A percentile compares a stretch with the other conserved stretches of the same genome.
Conservation (phyloP, 208 protist genomes). For the Crithidia thermophila region DNA sequence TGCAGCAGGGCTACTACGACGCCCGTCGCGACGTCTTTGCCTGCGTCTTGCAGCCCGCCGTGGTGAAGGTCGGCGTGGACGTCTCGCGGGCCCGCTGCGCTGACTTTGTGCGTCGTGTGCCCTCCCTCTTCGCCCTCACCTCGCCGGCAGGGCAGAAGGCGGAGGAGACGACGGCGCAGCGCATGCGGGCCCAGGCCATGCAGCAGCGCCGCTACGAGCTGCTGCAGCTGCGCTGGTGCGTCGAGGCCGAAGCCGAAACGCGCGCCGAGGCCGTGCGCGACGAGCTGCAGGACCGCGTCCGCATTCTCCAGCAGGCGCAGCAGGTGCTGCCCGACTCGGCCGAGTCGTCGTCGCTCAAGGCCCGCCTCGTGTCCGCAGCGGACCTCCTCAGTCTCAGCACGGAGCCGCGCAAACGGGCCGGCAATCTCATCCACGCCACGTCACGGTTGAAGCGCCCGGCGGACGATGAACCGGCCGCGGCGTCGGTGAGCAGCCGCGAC, state of each 20-base stretch:
- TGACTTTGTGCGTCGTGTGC: constrained; percentile 48
- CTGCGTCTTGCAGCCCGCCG: constrained; percentile 58
- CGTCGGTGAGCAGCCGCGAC: constrained; percentile 3
- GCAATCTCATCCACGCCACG: not conserved
- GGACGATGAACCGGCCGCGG: not conserved
- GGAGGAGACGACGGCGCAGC: constrained; percentile 43
- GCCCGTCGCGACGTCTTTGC: constrained; percentile 62
- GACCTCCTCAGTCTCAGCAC: constrained; percentile 5
- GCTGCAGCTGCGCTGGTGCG: constrained; percentile 39
- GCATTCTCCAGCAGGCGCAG: constrained; percentile 20
- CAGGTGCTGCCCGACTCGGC: not conserved
- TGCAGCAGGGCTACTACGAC: constrained; percentile 70
- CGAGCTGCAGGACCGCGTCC: constrained; percentile 22
- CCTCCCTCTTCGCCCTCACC: constrained; percentile 51
- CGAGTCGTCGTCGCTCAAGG: constrained; percentile 13
- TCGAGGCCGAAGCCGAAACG: constrained; percentile 42
- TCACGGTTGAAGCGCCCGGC: too few relatives aligned
- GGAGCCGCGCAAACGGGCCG: not conserved
- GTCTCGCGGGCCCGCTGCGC: constrained; percentile 41
- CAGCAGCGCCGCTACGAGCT: constrained; percentile 30
- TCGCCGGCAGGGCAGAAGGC: constrained; percentile 63
- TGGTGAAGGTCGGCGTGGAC: constrained; percentile 62
- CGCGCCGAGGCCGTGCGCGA: constrained; percentile 30
- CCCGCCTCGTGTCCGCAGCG: constrained; percentile 9
- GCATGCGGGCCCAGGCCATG: constrained; percentile 14